Percentiles rank a stretch among this genome's conserved stretches.
phyloP scores from a whole-genome alignment of 2,329 filamentous ascomycete species.

The Venturia carpophila region DNA sequence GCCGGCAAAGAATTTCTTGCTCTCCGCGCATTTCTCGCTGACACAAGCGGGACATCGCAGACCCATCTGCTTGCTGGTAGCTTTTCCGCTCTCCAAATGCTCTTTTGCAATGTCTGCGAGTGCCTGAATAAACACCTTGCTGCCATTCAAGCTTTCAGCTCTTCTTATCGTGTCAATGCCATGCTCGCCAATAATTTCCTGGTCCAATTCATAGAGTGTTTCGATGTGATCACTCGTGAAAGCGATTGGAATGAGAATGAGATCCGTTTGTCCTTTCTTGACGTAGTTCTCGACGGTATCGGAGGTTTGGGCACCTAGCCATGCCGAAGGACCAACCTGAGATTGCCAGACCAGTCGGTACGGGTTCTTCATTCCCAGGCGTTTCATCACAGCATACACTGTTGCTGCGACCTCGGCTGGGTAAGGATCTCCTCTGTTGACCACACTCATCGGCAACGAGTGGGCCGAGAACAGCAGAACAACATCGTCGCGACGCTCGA shows the following conservation, averaged over 20 bases:
- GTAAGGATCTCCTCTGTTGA: slow-evolving; percentile 94
- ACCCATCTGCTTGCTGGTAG: slow-evolving; percentile 79
- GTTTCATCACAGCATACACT: slow-evolving; percentile 92
- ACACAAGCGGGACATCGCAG: slow-evolving; percentile 89
- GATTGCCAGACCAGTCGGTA: slow-evolving; percentile 97
- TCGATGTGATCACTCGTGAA: slow-evolving; percentile 99
- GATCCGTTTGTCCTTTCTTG: slow-evolving; percentile 81
- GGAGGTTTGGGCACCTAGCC: slow-evolving; percentile 90
- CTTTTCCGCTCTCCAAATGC: slow-evolving; percentile 63
- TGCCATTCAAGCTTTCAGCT: slow-evolving; percentile 87
- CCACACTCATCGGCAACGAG: slow-evolving; percentile 92
- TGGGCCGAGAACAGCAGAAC: slow-evolving; percentile 92
- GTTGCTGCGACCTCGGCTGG: slow-evolving; percentile 93
- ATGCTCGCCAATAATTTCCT: slow-evolving; percentile 87
- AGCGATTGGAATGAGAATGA: slow-evolving; percentile 87
- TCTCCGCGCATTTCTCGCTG: slow-evolving; percentile 77
- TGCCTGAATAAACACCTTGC: slow-evolving; percentile 79
- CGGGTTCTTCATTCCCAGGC: slow-evolving; percentile 77
- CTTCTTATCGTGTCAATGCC: slow-evolving; percentile 60
- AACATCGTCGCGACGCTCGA: slow-evolving; percentile 69
- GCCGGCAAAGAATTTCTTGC: slow-evolving; percentile 56
- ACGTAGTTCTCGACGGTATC: slow-evolving; percentile 84
- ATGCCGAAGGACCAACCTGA: slow-evolving; percentile 89
- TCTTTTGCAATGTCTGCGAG: slow-evolving; percentile 77
- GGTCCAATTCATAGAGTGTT: slow-evolving; percentile 87